These are phyloP conservation scores for Tuber melanosporum DNA, from an alignment of 495 filamentous ascomycete genomes.

Conservation along the genomic window DNA sequence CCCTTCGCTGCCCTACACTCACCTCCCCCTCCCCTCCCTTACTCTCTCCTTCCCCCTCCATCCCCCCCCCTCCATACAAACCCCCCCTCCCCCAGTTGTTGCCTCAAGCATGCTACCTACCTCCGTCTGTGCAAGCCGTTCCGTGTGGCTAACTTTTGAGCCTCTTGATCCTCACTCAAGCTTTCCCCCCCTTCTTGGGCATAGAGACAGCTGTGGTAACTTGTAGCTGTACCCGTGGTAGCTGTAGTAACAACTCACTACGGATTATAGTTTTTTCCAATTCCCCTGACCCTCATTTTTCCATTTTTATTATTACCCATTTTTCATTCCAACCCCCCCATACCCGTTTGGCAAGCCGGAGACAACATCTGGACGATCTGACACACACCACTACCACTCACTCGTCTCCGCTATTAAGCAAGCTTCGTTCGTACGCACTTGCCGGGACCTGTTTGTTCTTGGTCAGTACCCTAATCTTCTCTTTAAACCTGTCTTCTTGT, in stretches of 20 bases:
- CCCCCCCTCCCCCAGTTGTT: slow-evolving; percentile 27
- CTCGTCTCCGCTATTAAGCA: slow-evolving; percentile 36
- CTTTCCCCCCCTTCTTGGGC: slow-evolving; percentile 34
- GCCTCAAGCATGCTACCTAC: slow-evolving; percentile 33
- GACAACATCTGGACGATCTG: slow-evolving; percentile 38
- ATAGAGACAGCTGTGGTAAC: slow-evolving; percentile 38
- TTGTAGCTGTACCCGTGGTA: slow-evolving; percentile 39
- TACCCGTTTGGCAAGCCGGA: slow-evolving; percentile 40
- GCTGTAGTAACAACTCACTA: slow-evolving; percentile 21
- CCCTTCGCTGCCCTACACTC: slow-evolving; percentile 3
- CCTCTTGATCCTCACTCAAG: slow-evolving; percentile 37
- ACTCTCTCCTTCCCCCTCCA: slow-evolving; percentile 34
- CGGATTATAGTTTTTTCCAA: slow-evolving; percentile 25
- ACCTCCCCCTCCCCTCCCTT: not conserved
- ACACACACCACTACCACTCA: slow-evolving; percentile 36
- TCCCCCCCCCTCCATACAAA: slow-evolving; percentile 18
- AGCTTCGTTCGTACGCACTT: slow-evolving; percentile 31
- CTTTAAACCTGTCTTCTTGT: slow-evolving; percentile 24
- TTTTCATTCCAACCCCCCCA: slow-evolving; percentile 20
- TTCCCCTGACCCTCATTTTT: slow-evolving; percentile 37
- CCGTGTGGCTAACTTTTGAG: slow-evolving; percentile 39
- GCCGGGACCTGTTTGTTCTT: slow-evolving; percentile 40
- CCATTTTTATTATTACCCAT: slow-evolving; percentile 10
- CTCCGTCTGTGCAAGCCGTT: slow-evolving; percentile 37
- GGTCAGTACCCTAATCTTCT: slow-evolving; percentile 37